Base-by-base conservation (phyloP, 306 rosid genomes). In the Leucaena leucocephala region DNA sequence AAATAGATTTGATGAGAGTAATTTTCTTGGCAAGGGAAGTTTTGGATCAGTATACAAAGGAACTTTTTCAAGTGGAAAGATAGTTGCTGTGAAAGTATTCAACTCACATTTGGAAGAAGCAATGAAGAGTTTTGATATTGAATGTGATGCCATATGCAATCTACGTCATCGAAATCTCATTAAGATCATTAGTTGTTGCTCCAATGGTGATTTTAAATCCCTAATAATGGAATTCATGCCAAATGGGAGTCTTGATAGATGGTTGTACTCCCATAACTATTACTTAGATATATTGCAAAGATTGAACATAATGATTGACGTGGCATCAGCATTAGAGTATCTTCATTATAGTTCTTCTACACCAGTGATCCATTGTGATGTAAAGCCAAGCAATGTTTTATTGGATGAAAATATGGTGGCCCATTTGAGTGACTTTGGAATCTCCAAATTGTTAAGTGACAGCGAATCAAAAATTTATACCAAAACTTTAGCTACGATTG, bases 361-460 rank as follows among this genome's bases (percentile, higher is more conserved):
- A 0, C 9, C 36, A 19, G 17, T 42, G n/a, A n/a, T 43, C 11
- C 72, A 68, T 42, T 68, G 52, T 43, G 72, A 68, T 68, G 38
- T 68, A 5, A 68, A 68, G 48, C 52, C 52, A 0, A 43, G 36
- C 4, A 68, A 68, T 68, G 36, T 68, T 19, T 42, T 68, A 15
- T 19, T 68, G 72, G 54, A 68, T 42, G 52, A 67, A 8, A 15
- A 67, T 43, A 19, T 68, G 36, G 52, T 68, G n/a, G 72, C 72
- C 6, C 72, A 68, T 68, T 33, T 68, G 3, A 68, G 52, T 43
- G 52, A 68, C 12, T 68, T 68, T 42, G 72, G 72, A 19, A 68
- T 68, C 43, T 16, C 38, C 52, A 68, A 68, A 68, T 2, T 68
- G 0, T 19, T 68, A 21, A 33, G 2, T 4, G n/a, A 68, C 2